Percentiles rank a stretch among this genome's conserved stretches.
These are phyloP conservation scores for Erysimum cheiranthoides DNA, from an alignment of 345 rosid genomes.

Conservation along the genomic window DNA sequence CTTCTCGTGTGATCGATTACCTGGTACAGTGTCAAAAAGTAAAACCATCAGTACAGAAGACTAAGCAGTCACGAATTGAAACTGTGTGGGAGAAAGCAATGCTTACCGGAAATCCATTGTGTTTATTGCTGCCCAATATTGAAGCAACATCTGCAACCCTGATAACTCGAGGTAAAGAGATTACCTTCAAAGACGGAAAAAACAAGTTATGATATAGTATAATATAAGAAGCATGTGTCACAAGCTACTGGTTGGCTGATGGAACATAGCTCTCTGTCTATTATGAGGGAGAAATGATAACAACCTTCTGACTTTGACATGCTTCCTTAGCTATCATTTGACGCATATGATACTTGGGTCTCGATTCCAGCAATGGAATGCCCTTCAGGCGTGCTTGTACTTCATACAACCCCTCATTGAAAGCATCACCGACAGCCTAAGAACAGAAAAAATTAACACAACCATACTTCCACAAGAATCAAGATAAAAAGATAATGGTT, in stretches of 20 bases:
- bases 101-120: constrained; percentile 95
- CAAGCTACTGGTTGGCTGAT: constrained; percentile 8
- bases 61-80: constrained; percentile 8
- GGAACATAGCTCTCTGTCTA: constrained; percentile 3
- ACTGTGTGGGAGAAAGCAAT: constrained; percentile 9
- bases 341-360: constrained; percentile 87
- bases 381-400: constrained; percentile 82
- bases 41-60: constrained; percentile 19
- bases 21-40: constrained; percentile 46
- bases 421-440: constrained; percentile 99
- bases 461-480: constrained; percentile 21
- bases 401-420: constrained; percentile 94
- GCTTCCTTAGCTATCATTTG: constrained; percentile 79
- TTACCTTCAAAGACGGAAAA: constrained; percentile 59
- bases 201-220: constrained; percentile 15
- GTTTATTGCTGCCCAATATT: constrained; percentile 77
- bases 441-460: constrained; percentile 23
- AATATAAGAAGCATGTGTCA: constrained; percentile 5
- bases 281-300: constrained; percentile 21
- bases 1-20: constrained; percentile 89
- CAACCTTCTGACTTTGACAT: constrained; percentile 84
- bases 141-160: constrained; percentile 90
- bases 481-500: constrained; percentile 19
- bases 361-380: constrained; percentile 89
- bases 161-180: constrained; percentile 81